Conservation (phyloP, 768 basidiomycete species). For the Boletus vinaceobasis region DNA sequence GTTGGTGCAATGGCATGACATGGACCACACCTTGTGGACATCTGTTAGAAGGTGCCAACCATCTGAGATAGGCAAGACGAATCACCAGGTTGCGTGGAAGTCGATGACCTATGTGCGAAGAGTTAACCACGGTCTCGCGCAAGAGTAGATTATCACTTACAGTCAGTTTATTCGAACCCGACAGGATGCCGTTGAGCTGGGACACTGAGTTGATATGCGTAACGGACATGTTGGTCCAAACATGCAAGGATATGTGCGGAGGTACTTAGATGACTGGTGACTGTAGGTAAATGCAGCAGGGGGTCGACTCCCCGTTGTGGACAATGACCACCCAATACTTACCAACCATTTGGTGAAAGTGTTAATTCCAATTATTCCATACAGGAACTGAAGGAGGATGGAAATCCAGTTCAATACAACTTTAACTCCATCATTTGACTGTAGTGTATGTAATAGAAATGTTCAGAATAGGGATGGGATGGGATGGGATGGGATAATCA, state of each 20-base stretch:
- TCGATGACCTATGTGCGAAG: conserved; percentile 64
- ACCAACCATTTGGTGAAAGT: neutral
- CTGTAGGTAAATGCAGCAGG: too few species aligned
- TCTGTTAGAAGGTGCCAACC: conserved; percentile 6
- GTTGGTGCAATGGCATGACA: conserved; percentile 80
- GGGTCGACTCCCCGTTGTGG: conserved; percentile 2
- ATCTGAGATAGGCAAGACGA: conserved; percentile 2
- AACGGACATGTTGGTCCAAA: conserved; percentile 45
- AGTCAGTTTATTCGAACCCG: conserved; percentile 60
- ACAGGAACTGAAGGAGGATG: neutral
- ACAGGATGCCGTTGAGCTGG: conserved; percentile 58
- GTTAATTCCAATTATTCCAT: neutral
- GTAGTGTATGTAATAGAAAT: neutral
- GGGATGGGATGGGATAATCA: neutral
- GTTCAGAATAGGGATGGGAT: neutral
- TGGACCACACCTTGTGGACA: conserved; percentile 68
- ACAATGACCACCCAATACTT: conserved; percentile 1
- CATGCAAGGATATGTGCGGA: neutral
- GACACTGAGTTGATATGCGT: conserved; percentile 61
- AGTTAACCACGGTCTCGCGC: neutral
- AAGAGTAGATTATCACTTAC: conserved; percentile 35
- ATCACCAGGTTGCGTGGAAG: conserved; percentile 81
- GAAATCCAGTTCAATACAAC: conserved; percentile 1
- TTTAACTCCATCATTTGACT: neutral
- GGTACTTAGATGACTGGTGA: too few species aligned